phyloP scores from a whole-genome alignment of 805 yeast genomes.

The Myxozyma neglecta region DNA sequence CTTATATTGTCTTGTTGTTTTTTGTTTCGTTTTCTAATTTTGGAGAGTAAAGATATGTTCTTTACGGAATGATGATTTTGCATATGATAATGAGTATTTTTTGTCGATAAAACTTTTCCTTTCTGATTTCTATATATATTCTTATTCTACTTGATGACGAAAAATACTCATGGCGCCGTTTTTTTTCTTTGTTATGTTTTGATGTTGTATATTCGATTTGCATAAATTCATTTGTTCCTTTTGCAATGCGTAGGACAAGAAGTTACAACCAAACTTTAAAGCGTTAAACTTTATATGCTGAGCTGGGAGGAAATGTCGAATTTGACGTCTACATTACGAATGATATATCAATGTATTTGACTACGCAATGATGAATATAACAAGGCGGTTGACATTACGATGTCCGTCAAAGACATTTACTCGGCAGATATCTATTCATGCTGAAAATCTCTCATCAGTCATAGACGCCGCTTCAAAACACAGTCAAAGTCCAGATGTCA shows the following conservation, averaged over 20 bases:
- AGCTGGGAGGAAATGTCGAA: background rate
- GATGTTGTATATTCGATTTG: background rate
- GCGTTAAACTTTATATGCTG: background rate
- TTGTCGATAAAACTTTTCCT: background rate
- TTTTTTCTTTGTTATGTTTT: background rate
- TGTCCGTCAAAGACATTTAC: background rate
- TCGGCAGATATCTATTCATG: slow-evolving; percentile 17
- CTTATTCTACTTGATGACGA: background rate
- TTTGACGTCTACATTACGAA: background rate
- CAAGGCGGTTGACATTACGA: background rate
- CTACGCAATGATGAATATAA: background rate
- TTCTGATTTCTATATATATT: background rate
- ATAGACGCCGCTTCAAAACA: background rate
- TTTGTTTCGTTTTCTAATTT: background rate
- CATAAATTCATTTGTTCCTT: background rate
- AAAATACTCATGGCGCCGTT: background rate
- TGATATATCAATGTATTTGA: background rate
- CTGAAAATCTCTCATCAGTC: slow-evolving; percentile 12
- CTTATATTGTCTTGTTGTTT: background rate
- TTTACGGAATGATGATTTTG: background rate
- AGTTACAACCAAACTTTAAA: too few species aligned
- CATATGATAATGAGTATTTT: background rate
- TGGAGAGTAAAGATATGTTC: too few species aligned
- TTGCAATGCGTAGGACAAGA: too few species aligned
- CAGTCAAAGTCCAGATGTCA: slow-evolving; percentile 55